Percentiles rank a stretch among this genome's conserved stretches.
These are phyloP conservation scores for Vaccinium darrowii DNA, from an alignment of 148 eudicot species.

Conservation along the genomic window DNA sequence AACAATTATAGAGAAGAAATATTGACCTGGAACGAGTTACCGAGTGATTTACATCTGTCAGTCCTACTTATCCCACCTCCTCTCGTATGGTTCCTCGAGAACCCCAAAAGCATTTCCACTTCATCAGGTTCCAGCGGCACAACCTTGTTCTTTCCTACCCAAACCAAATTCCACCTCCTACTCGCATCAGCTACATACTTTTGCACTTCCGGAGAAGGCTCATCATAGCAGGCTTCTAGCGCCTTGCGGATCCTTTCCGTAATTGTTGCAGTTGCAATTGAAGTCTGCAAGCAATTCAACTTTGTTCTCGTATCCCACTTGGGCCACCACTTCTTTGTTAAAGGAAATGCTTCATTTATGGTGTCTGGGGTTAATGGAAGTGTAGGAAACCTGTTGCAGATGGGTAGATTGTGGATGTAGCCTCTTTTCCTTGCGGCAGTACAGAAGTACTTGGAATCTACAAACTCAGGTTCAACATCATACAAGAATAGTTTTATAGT, in stretches of 20 bases:
- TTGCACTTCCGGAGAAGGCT: constrained; percentile 58
- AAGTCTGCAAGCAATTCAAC: constrained; percentile 74
- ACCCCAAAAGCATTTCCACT: constrained; percentile 79
- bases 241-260: constrained; percentile 62
- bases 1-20: background rate
- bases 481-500: constrained; percentile 64
- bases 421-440: constrained; percentile 89
- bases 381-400: constrained; percentile 53
- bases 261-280: constrained; percentile 60
- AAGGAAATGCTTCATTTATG: constrained; percentile 64
- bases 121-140: constrained; percentile 90
- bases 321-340: constrained; percentile 80
- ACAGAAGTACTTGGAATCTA: constrained; percentile 75
- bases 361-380: constrained; percentile 74
- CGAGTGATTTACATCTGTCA: constrained; percentile 78
- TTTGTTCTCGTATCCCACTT: no score
- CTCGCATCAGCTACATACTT: constrained; percentile 54
- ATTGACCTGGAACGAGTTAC: constrained; percentile 87
- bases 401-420: constrained; percentile 79
- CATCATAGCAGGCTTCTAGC: constrained; percentile 52
- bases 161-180: constrained; percentile 79
- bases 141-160: constrained; percentile 87
- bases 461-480: constrained; percentile 81
- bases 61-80: constrained; percentile 93
- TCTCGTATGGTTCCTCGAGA: constrained; percentile 80